Evolutionary conservation across 768 basidiomycete species (phyloP).

Genomic region (Coprinopsis strossmayeri): DNA sequence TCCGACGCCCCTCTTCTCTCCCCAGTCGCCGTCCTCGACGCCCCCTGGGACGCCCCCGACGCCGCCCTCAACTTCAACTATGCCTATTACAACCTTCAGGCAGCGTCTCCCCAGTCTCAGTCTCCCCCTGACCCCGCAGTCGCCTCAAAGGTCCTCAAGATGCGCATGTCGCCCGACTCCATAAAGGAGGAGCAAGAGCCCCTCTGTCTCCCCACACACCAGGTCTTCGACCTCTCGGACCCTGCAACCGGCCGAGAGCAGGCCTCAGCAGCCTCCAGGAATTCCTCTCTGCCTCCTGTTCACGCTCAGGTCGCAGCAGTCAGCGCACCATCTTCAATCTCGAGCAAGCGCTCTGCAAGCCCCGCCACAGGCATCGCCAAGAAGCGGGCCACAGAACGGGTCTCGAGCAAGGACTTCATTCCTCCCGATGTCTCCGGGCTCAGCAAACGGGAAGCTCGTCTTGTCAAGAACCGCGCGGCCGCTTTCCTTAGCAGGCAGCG

Average conservation of each 20-base stretch:
- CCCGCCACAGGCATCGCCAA: slow-evolving; percentile 29
- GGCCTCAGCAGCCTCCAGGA: slow-evolving; percentile 22
- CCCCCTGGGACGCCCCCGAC: slow-evolving; percentile 44
- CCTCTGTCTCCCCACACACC: slow-evolving; percentile 62
- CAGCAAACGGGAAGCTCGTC: slow-evolving; percentile 83
- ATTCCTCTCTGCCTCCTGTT: slow-evolving; percentile 23
- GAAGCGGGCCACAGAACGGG: slow-evolving; percentile 43
- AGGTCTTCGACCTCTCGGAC: slow-evolving; percentile 61
- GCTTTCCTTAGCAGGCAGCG: slow-evolving; percentile 88
- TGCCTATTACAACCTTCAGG: slow-evolving; percentile 34
- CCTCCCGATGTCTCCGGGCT: slow-evolving; percentile 86
- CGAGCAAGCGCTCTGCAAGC: slow-evolving; percentile 38
- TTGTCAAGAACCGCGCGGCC: slow-evolving; percentile 89
- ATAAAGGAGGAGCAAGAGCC: slow-evolving; percentile 32
- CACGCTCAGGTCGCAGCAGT: slow-evolving; percentile 26
- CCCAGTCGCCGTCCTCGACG: slow-evolving; percentile 32
- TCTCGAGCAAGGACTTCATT: slow-evolving; percentile 74
- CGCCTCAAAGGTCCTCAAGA: slow-evolving; percentile 42
- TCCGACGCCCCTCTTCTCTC: slow-evolving; percentile 54
- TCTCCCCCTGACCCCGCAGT: slow-evolving; percentile 42
- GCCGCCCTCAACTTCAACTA: slow-evolving; percentile 40
- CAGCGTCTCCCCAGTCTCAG: slow-evolving; percentile 19
- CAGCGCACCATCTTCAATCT: slow-evolving; percentile 16
- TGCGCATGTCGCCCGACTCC: slow-evolving; percentile 39
- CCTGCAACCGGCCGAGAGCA: slow-evolving; percentile 11